Base-by-base conservation (phyloP, 495 filamentous ascomycete genomes). In the Penicillium macrosclerotiorum region DNA sequence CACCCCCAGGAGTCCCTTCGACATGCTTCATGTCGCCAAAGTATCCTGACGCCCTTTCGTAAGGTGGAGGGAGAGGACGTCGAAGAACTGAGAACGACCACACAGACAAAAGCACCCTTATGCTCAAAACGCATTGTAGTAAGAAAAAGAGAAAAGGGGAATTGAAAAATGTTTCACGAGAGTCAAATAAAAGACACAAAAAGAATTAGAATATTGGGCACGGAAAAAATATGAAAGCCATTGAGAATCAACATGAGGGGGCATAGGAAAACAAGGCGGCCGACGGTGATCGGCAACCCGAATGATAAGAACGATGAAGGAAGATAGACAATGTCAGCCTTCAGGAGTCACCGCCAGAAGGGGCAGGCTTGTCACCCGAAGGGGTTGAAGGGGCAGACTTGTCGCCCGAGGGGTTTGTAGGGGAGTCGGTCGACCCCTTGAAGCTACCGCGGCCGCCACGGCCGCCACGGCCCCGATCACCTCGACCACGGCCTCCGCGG, bases 401-500 rank as follows among this genome's bases (percentile, higher is more conserved):
- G 47, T 77, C 76, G 19, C 73, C 69, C 31, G 77, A 73, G 1
- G 76, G 65, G 11, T 67, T 64, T 34, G 77, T 76, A 17, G 61
- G 59, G 52, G 65, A 74, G 20, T 82, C 79, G 3, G 70, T 60
- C 9, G 64, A 53, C 3, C 55, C 71, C 59, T 64, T 71, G 58
- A 79, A 77, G 6, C 80, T 79, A 23, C 84, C 80, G 12, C 78
- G 76, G 40, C 72, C 62, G 25, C 63, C 57, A 34, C 67, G 67
- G 36, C 68, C 68, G 31, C 60, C 69, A 37, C 73, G 62, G 26
- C 72, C 60, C 53, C 69, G 51, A 43, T 79, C 75, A 38, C 85
- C 75, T 34, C 80, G 63, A 25, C 75, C 75, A 16, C 83, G 71
- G 17, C 80, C 74, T 18, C 74, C 75, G 4, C 82, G 75, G n/a